Evolutionary conservation across 2,329 filamentous ascomycete species (phyloP).

Genomic region (Canariomyces notabilis): DNA sequence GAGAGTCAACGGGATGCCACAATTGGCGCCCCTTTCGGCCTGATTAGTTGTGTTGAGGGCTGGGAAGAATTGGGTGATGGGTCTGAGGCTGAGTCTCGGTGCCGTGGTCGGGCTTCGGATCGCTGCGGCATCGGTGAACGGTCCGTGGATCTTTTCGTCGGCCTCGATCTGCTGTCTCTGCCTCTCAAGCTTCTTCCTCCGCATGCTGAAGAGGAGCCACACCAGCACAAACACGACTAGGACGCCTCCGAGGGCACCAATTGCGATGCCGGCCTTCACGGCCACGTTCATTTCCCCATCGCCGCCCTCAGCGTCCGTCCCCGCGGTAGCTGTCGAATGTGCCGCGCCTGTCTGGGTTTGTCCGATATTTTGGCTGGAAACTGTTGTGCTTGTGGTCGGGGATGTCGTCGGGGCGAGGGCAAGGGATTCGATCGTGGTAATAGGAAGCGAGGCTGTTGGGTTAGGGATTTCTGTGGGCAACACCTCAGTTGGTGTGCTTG

Average conservation of each 20-base stretch:
- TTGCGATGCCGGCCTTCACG: slow-evolving; percentile 74
- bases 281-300: slow-evolving; percentile 35
- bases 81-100: slow-evolving; percentile 79
- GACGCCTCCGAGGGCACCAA: slow-evolving; percentile 71
- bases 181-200: slow-evolving; percentile 60
- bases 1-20: slow-evolving; percentile 40
- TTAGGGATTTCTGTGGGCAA: background rate
- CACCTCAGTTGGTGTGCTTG: background rate
- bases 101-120: slow-evolving; percentile 50
- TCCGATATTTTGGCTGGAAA: background rate
- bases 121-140: slow-evolving; percentile 33
- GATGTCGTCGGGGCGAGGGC: slow-evolving; percentile 22
- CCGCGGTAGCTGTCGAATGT: slow-evolving; percentile 17
- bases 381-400: background rate
- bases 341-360: slow-evolving; percentile 18
- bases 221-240: slow-evolving; percentile 61
- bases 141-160: slow-evolving; percentile 58
- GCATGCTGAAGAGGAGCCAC: slow-evolving; percentile 65
- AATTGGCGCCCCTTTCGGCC: slow-evolving; percentile 47
- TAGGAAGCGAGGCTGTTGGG: background rate
- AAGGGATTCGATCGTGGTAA: slow-evolving; percentile 15
- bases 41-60: slow-evolving; percentile 42
- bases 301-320: slow-evolving; percentile 19
- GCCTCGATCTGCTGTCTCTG: slow-evolving; percentile 45
- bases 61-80: slow-evolving; percentile 77